Evolutionary conservation across 257 asterid genomes (phyloP).

Genomic region (Cynanchum wilfordii): DNA sequence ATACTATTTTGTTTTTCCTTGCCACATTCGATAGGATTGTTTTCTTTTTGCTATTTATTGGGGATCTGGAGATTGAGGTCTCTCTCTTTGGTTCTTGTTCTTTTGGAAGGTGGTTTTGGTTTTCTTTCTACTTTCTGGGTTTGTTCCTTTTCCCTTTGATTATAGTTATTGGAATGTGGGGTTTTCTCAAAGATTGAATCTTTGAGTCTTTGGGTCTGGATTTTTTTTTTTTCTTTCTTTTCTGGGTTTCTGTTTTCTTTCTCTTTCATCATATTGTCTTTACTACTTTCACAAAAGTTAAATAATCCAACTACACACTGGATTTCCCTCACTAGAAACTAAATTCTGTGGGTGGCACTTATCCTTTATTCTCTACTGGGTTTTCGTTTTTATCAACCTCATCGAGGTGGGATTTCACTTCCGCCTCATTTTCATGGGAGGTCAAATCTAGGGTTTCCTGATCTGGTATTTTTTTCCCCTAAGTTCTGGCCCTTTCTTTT

Average conservation of each 20-base stretch:
- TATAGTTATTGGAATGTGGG: conserved; percentile 17
- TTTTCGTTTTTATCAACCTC: conserved; percentile 6
- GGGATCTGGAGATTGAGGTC: conserved; percentile 41
- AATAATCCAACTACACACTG: conserved; percentile 6
- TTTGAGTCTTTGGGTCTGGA: conserved; percentile 21
- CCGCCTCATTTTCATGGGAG: conserved; percentile 21
- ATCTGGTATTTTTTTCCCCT: conserved; percentile 32
- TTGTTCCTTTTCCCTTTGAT: neutral
- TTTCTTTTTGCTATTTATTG: conserved; percentile 25
- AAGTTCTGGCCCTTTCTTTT: conserved; percentile 16
- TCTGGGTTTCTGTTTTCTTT: conserved; percentile 11
- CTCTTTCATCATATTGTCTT: conserved; percentile 7
- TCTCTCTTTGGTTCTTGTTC: conserved; percentile 5
- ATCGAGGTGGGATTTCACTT: conserved; percentile 6
- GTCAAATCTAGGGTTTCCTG: conserved; percentile 49
- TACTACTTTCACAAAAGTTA: conserved; percentile 10
- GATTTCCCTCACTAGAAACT: conserved; percentile 7
- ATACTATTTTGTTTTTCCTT: conserved; percentile 1
- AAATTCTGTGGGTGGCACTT: conserved; percentile 12
- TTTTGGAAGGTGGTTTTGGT: conserved; percentile 9
- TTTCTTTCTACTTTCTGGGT: conserved; percentile 4
- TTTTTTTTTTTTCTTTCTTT: neutral
- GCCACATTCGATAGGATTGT: conserved; percentile 13
- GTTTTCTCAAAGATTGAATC: conserved; percentile 32
- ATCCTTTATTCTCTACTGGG: conserved; percentile 12